phyloP scores from a whole-genome alignment of 495 filamentous ascomycete genomes.

The Aspergillus mulundensis region DNA sequence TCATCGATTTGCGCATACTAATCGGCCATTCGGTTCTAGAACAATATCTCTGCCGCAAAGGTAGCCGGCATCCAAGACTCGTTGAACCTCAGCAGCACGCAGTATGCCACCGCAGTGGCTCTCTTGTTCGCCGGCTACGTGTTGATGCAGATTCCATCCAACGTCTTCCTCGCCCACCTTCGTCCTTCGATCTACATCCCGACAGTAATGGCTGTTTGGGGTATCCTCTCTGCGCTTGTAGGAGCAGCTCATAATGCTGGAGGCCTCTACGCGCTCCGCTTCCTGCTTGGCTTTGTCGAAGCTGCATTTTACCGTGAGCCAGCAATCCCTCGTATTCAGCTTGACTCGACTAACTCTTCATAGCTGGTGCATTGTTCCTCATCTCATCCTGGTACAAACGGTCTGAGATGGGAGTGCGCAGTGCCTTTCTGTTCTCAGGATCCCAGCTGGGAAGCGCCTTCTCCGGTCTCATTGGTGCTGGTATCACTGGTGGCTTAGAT shows the following conservation, averaged over 20 bases:
- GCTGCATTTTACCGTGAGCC: slow-evolving; percentile 32
- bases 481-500: slow-evolving; percentile 44
- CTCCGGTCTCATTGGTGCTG: slow-evolving; percentile 57
- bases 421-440: slow-evolving; percentile 47
- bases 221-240: slow-evolving; percentile 57
- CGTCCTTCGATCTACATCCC: slow-evolving; percentile 61
- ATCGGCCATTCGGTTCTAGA: neutral
- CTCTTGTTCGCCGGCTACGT: slow-evolving; percentile 46
- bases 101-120: slow-evolving; percentile 59
- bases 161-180: slow-evolving; percentile 42
- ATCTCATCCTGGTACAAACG: slow-evolving; percentile 43
- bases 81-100: slow-evolving; percentile 40
- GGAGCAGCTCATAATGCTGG: slow-evolving; percentile 50
- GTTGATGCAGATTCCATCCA: slow-evolving; percentile 33
- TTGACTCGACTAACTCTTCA: neutral
- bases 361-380: neutral
- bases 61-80: slow-evolving; percentile 52
- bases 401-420: slow-evolving; percentile 48
- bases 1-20: too few relatives aligned
- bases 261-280: slow-evolving; percentile 59
- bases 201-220: slow-evolving; percentile 61
- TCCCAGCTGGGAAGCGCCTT: slow-evolving; percentile 58
- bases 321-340: neutral
- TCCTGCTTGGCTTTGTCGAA: slow-evolving; percentile 62
- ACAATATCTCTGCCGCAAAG: slow-evolving; percentile 33